Evolutionary conservation across 2,329 filamentous ascomycete species (phyloP), one percentile per base, ranked within the genome.

Genomic region (Cladosporium sp.): DNA sequence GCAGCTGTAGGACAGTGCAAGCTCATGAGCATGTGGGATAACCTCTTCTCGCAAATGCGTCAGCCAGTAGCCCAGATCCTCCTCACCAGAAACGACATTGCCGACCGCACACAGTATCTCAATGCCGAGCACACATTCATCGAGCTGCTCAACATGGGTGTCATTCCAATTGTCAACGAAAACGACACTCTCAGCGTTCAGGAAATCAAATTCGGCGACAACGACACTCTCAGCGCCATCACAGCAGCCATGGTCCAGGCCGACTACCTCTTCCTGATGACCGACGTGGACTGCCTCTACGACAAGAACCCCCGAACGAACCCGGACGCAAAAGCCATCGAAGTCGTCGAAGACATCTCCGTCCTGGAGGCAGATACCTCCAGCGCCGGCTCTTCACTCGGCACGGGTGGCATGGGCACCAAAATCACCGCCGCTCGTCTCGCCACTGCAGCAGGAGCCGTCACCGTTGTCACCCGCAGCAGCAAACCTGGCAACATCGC

Each of bases 141-240:
- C 46, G 89, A 95, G 68, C 78, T 97, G 40, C 74, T 98, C 15
- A 84, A 91, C 62, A 93, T 96, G 85, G 91, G 91, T 2, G 92
- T 97, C 20, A 94, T 98, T 55, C 93, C 93, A 8, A 96, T 98
- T 61, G 93, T 98, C 56, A 98, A 98, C 63, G 93, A 98, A 72
- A 98, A 98, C 69, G 93, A 98, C 68, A 98, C 93, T 2, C 74
- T 98, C 49, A 89, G 91, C 19, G 93, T 98, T 57, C 88, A 92
- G 65, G 93, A 98, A 78, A 98, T 98, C 73, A 97, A 97, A 75
- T 98, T 98, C 65, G 93, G 93, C 58, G 93, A 98, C 75, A 98
- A 98, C 62, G 93, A 98, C 69, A 98, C 93, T 1, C 77, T 98
- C 40, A 95, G 90, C 11, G 93, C 93, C 51, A 96, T 98, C 60